phyloP scores from a whole-genome alignment of 2,329 filamentous ascomycete species.

The Nemania diffusa region DNA sequence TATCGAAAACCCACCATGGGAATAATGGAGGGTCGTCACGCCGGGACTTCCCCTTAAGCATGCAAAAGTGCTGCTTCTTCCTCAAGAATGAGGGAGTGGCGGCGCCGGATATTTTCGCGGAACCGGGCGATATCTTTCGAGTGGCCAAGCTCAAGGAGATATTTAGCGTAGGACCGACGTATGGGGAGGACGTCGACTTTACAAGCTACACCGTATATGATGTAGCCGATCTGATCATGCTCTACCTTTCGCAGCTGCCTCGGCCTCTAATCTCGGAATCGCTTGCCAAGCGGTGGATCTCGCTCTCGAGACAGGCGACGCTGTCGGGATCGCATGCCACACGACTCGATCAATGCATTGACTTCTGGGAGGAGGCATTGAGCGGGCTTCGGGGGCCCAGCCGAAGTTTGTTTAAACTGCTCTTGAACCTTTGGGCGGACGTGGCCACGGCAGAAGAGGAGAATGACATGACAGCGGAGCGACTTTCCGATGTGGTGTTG shows the following conservation, averaged over 20 bases:
- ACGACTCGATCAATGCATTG: conserved; percentile 55
- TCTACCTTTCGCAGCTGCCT: conserved; percentile 54
- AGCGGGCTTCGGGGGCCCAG: conserved; percentile 52
- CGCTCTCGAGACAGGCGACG: conserved; percentile 54
- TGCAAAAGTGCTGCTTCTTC: conserved; percentile 55
- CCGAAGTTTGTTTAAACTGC: conserved; percentile 54
- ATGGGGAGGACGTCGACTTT: conserved; percentile 54
- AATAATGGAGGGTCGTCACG: conserved; percentile 50
- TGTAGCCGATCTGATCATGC: conserved; percentile 54
- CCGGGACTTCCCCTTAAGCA: conserved; percentile 55
- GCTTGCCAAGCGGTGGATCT: conserved; percentile 54
- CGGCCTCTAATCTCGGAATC: conserved; percentile 53
- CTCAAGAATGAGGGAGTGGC: conserved; percentile 51
- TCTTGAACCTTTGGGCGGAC: conserved; percentile 58
- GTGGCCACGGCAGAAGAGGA: conserved; percentile 52
- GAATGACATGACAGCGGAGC: conserved; percentile 58
- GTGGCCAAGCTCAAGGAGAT: conserved; percentile 52
- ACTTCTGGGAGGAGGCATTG: conserved; percentile 60
- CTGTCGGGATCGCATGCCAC: conserved; percentile 49
- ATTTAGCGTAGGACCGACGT: conserved; percentile 52
- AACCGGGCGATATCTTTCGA: conserved; percentile 48
- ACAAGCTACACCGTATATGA: conserved; percentile 53
- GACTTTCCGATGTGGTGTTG: conserved; percentile 53
- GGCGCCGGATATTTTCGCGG: conserved; percentile 54
- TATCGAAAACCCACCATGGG: conserved; percentile 54